phyloP scores from a whole-genome alignment of 2,329 filamentous ascomycete genomes.

The Hymenoscyphus occultus region DNA sequence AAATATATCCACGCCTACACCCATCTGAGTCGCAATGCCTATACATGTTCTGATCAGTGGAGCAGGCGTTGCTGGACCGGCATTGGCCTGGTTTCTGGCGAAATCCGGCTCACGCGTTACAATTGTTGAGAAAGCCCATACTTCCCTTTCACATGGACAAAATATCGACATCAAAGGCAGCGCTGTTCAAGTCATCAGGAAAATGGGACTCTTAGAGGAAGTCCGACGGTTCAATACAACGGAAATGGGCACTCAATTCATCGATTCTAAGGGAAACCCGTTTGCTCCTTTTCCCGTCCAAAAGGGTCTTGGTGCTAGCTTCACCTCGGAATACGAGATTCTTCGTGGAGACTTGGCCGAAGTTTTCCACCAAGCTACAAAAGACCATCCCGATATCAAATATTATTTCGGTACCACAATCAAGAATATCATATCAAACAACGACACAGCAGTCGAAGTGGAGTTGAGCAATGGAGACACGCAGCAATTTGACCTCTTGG shows the following conservation, averaged over 20 bases:
- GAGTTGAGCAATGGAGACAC: constrained; percentile 43
- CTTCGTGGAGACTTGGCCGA: neutral
- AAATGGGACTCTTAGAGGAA: constrained; percentile 47
- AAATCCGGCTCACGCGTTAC: constrained; percentile 39
- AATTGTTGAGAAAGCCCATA: constrained; percentile 38
- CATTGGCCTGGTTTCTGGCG: constrained; percentile 50
- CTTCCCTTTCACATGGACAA: neutral
- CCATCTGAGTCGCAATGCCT: constrained; percentile 2
- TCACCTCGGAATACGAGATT: neutral
- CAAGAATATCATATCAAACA: constrained; percentile 30
- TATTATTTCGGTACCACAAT: neutral
- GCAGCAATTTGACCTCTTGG: constrained; percentile 48
- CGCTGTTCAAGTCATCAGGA: constrained; percentile 48
- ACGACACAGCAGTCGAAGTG: constrained; percentile 33
- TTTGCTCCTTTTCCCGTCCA: constrained; percentile 40
- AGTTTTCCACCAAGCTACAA: constrained; percentile 26
- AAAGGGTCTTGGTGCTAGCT: neutral
- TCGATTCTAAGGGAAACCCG: constrained; percentile 40
- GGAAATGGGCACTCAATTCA: constrained; percentile 46
- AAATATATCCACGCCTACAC: neutral
- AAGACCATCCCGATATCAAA: constrained; percentile 31
- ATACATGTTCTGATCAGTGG: constrained; percentile 38
- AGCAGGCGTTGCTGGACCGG: constrained; percentile 39
- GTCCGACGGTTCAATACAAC: constrained; percentile 43
- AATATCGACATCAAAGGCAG: constrained; percentile 51